A percentile compares a stretch with the other conserved stretches of the same genome.
These are phyloP conservation scores for Tricholoma terreum DNA, from an alignment of 768 basidiomycete genomes.

Conservation along the genomic window DNA sequence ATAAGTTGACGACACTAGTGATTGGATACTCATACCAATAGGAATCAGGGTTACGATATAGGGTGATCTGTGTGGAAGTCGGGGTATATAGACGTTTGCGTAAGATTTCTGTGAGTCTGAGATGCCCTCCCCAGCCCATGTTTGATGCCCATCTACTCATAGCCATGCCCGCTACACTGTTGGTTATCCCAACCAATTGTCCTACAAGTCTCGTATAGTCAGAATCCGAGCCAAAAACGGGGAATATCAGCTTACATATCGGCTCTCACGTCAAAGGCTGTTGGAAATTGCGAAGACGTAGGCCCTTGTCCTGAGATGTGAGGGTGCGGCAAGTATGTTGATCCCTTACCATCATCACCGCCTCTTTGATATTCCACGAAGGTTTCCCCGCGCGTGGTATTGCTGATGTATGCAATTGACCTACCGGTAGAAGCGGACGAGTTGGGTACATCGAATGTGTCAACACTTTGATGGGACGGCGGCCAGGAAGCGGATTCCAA, in stretches of 20 bases:
- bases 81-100: neutral
- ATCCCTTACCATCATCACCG: neutral
- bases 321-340: neutral
- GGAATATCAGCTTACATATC: neutral
- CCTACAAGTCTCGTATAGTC: neutral
- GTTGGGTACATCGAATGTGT: neutral
- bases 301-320: neutral
- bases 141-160: neutral
- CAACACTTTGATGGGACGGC: neutral
- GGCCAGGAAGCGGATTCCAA: neutral
- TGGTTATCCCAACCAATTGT: neutral
- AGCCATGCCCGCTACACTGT: neutral
- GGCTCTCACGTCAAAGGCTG: neutral
- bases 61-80: neutral
- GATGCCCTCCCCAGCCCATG: neutral
- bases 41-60: no score
- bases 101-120: neutral
- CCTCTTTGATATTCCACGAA: constrained; percentile 4
- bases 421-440: constrained; percentile 1
- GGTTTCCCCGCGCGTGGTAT: constrained; percentile 14
- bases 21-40: no score
- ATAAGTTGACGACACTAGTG: no score
- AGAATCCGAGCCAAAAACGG: neutral
- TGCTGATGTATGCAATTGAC: constrained; percentile 15
- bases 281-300: neutral